Evolutionary conservation across 2,329 filamentous ascomycete species (phyloP).

Genomic region (Monosporascus ibericus): DNA sequence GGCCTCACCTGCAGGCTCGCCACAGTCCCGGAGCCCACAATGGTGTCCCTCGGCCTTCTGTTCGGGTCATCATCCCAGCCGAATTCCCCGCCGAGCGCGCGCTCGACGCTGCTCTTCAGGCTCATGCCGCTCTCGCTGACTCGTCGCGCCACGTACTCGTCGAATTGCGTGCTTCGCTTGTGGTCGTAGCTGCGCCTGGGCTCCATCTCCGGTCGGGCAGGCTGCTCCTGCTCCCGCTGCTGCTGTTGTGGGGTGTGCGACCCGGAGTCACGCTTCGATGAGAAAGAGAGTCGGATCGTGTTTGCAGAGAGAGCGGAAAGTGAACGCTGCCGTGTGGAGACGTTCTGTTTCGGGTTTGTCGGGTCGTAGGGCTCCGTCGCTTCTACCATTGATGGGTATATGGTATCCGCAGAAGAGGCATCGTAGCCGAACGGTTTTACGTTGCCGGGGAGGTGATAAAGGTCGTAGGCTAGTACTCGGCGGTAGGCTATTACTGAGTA

Average conservation of each 20-base stretch:
- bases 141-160: constrained; percentile 35
- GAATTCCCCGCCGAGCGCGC: constrained; percentile 27
- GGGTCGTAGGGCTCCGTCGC: constrained; percentile 18
- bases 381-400: constrained; percentile 12
- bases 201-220: constrained; percentile 2
- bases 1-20: constrained; percentile 10
- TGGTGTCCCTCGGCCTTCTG: constrained; percentile 4
- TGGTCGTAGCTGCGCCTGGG: constrained; percentile 33
- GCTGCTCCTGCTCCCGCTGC: constrained; percentile 1
- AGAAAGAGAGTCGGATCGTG: constrained; percentile 11
- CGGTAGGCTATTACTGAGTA: constrained; percentile 44
- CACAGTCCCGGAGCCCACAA: constrained; percentile 13
- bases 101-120: constrained; percentile 20
- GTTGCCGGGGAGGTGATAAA: constrained; percentile 44
- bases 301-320: constrained; percentile 17
- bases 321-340: constrained; percentile 12
- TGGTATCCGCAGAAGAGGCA: constrained; percentile 21
- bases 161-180: constrained; percentile 41
- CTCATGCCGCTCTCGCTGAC: constrained; percentile 17
- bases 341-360: constrained; percentile 5
- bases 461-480: constrained; percentile 41
- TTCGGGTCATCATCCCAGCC: constrained; percentile 15
- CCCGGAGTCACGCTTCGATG: constrained; percentile 9
- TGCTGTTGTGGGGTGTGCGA: constrained; percentile 9
- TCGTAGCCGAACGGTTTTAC: constrained; percentile 42